Percentiles rank a stretch among this genome's conserved stretches.
Evolutionary conservation across 139 green algal species (phyloP).

Genomic region (Gonium pectorale): DNA sequence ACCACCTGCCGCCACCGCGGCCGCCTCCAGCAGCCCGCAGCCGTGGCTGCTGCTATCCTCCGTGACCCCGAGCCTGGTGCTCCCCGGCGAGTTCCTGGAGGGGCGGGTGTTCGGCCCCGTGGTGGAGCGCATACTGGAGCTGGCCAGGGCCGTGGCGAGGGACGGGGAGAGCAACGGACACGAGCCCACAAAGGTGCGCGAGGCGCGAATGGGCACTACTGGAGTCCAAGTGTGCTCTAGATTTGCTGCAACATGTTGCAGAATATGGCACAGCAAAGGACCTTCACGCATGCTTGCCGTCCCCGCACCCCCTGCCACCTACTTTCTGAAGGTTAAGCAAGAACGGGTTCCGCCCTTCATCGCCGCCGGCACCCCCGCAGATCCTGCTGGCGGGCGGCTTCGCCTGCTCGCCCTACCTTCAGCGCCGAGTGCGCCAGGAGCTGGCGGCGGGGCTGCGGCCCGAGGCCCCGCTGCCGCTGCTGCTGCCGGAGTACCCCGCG

Average conservation of each 20-base stretch:
- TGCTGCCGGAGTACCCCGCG: conserved; percentile 5
- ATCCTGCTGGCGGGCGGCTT: conserved; percentile 40
- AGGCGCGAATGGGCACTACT: not conserved
- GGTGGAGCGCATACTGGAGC: not conserved
- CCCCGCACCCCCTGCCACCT: not conserved
- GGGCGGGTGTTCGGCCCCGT: conserved; percentile 1
- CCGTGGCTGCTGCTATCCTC: conserved; percentile 8
- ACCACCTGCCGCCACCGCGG: too few species aligned
- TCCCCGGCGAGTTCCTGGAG: conserved; percentile 12
- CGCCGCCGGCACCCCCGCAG: not conserved
- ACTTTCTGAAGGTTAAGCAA: not conserved
- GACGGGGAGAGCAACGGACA: not conserved
- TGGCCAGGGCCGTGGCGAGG: conserved; percentile 5
- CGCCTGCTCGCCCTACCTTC: conserved; percentile 29
- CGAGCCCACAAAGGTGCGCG: not conserved
- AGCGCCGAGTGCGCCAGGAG: not conserved
- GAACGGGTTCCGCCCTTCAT: not conserved
- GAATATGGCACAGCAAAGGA: not conserved
- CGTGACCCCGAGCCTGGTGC: not conserved
- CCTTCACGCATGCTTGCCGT: not conserved
- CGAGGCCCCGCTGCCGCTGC: not conserved
- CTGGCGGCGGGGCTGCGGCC: not conserved
- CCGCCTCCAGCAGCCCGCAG: too few species aligned
- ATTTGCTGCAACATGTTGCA: not conserved
- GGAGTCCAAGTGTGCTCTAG: not conserved